phyloP scores from a whole-genome alignment of 129 eudicot genomes.

The Centrapalus pauciflorus region DNA sequence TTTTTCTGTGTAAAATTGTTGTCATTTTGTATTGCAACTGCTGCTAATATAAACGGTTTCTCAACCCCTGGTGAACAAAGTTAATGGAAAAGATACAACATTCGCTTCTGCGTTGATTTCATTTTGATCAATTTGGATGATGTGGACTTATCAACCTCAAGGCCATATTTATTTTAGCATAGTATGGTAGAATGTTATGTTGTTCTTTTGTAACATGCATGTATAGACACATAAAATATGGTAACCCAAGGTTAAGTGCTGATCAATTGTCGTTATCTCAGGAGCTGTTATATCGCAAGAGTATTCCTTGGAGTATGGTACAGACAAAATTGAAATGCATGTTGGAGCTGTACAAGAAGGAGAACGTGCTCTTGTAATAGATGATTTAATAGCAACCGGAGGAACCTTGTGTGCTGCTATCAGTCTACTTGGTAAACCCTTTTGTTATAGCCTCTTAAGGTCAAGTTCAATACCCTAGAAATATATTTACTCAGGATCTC shows the following conservation, averaged over 20 bases:
- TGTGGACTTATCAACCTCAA: neutral
- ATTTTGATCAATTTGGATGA: neutral
- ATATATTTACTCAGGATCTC: too few species aligned
- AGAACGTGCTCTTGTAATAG: constrained; percentile 71
- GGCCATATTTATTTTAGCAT: neutral
- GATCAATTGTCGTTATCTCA: constrained; percentile 21
- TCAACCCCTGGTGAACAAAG: neutral
- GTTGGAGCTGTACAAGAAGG: constrained; percentile 94
- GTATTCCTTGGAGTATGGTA: constrained; percentile 92
- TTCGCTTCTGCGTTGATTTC: neutral
- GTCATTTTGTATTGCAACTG: neutral
- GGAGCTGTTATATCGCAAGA: constrained; percentile 93
- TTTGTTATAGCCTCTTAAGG: neutral
- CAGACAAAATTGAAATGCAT: constrained; percentile 90
- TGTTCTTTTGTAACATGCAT: neutral
- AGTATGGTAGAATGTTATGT: neutral
- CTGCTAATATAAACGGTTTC: neutral
- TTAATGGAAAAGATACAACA: neutral
- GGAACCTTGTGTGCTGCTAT: constrained; percentile 88
- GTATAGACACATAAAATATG: neutral
- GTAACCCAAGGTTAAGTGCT: neutral
- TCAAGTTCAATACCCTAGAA: neutral
- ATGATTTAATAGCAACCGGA: constrained; percentile 94
- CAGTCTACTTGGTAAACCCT: constrained; percentile 68
- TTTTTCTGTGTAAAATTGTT: neutral